Evolutionary conservation across 2,329 filamentous ascomycete genomes (phyloP).

Genomic region (Elsinoe necatrix): DNA sequence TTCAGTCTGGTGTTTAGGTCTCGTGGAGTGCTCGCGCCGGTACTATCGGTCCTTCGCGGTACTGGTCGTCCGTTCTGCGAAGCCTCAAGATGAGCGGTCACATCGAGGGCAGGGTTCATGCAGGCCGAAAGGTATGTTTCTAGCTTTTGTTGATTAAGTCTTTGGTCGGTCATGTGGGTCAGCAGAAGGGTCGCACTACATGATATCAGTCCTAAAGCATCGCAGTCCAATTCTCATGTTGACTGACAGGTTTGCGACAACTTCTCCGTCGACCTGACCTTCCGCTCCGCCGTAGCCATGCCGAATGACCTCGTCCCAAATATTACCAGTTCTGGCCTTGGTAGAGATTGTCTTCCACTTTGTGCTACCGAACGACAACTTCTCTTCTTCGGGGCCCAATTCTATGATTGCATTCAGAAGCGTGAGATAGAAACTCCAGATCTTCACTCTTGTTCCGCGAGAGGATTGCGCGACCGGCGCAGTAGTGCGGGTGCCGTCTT

Average conservation of each 20-base stretch:
- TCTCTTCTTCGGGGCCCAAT: slow-evolving; percentile 81
- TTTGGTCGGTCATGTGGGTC: slow-evolving; percentile 78
- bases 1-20: slow-evolving; percentile 80
- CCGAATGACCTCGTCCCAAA: slow-evolving; percentile 91
- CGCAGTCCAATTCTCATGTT: background rate
- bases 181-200: slow-evolving; percentile 76
- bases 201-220: slow-evolving; percentile 1
- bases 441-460: slow-evolving; percentile 77
- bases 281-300: slow-evolving; percentile 83
- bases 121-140: slow-evolving; percentile 82
- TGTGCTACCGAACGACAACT: slow-evolving; percentile 73
- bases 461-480: slow-evolving; percentile 74
- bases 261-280: slow-evolving; percentile 86
- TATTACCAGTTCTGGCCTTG: slow-evolving; percentile 76
- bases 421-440: slow-evolving; percentile 95
- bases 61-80: slow-evolving; percentile 24
- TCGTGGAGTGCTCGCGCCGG: slow-evolving; percentile 64
- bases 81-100: slow-evolving; percentile 54
- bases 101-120: slow-evolving; percentile 62
- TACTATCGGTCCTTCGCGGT: slow-evolving; percentile 18
- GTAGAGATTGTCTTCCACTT: slow-evolving; percentile 75
- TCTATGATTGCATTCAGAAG: slow-evolving; percentile 87
- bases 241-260: slow-evolving; percentile 76
- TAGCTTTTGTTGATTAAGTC: slow-evolving; percentile 73
- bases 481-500: slow-evolving; percentile 32